These are phyloP conservation scores for Acmispon strigosus DNA, from an alignment of 306 rosid species.

Conservation along the genomic window DNA sequence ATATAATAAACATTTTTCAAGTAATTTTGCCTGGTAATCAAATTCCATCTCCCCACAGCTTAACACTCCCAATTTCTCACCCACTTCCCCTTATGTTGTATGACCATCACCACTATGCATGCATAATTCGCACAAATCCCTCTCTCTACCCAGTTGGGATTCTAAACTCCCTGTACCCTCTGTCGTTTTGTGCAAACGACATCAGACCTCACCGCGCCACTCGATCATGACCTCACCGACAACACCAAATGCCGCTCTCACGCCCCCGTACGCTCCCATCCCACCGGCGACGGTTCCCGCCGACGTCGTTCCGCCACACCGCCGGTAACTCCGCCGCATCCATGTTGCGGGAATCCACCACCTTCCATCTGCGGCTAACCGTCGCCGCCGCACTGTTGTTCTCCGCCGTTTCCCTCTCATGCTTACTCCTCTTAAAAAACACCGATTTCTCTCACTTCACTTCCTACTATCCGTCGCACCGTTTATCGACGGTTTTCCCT, in stretches of 20 bases:
- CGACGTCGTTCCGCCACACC: background rate
- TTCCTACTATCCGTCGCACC: constrained; percentile 10
- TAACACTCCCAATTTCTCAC: too few relatives aligned
- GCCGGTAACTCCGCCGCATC: background rate
- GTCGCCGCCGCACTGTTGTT: constrained; percentile 32
- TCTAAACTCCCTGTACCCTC: background rate
- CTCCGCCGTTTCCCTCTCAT: constrained; percentile 38
- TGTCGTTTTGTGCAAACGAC: background rate
- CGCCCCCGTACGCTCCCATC: constrained; percentile 5
- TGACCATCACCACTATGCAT: too few relatives aligned
- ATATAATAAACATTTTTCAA: too few relatives aligned
- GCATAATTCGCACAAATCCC: too few relatives aligned
- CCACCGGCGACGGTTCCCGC: constrained; percentile 16
- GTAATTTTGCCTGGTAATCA: too few relatives aligned
- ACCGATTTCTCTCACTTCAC: constrained; percentile 33
- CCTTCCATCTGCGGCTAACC: constrained; percentile 15
- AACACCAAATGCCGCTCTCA: background rate
- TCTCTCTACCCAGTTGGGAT: too few relatives aligned
- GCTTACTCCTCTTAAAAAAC: constrained; percentile 36
- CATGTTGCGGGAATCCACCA: constrained; percentile 25
- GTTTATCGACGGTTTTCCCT: constrained; percentile 10
- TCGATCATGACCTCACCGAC: constrained; percentile 20
- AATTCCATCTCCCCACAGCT: too few relatives aligned
- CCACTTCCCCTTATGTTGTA: too few relatives aligned
- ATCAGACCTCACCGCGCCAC: background rate